Evolutionary conservation across 192 early-diverging fungal species (phyloP), one percentile per base, ranked within the genome.

Genomic region (Gryganskiella cystojenkinii): DNA sequence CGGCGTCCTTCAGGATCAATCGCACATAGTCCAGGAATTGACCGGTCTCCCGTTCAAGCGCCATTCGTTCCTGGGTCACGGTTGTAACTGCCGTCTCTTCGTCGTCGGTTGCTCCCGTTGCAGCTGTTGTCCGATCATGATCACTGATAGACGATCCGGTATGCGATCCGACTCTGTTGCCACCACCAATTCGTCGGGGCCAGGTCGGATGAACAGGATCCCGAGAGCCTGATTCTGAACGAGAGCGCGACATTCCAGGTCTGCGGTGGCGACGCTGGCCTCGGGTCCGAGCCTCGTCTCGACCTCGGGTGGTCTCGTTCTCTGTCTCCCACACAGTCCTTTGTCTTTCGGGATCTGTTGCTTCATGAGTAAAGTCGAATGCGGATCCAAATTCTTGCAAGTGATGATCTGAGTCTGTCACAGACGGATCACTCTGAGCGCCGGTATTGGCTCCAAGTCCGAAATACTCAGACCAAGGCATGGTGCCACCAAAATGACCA

Each of bases 21-120:
- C 50, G 70, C 7, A 60, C 45, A 44, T 72, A 72, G 3, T 20
- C 24, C 19, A 64, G 15, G 54, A 72, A 72, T n/a, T 72, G 63
- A 11, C 28, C 25, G 0, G 70, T 65, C 19, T 64, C 70, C 2
- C 40, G 55, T 28, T 73, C 71, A 24, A 65, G n/a, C 4, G 46
- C 56, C 22, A 34, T 15, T 3, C 49, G 56, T 1, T 52, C 49
- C 22, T 59, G 56, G 4, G 62, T 61, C 15, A 13, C n/a, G n/a
- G n/a, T n/a, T n/a, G n/a, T n/a, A n/a, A n/a, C n/a, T n/a, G n/a
- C n/a, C n/a, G 22, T 28, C 15, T 22, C 17, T n/a, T 34, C 27
- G 15, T 1, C 3, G n/a, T 34, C 45, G 15, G 17, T 31, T n/a
- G 33, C 22, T 24, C 40, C 63, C 11, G 15, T 25, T 4, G 56